Base-by-base conservation (phyloP, 1,284 basidiomycete species). In the Coniophora puteana region DNA sequence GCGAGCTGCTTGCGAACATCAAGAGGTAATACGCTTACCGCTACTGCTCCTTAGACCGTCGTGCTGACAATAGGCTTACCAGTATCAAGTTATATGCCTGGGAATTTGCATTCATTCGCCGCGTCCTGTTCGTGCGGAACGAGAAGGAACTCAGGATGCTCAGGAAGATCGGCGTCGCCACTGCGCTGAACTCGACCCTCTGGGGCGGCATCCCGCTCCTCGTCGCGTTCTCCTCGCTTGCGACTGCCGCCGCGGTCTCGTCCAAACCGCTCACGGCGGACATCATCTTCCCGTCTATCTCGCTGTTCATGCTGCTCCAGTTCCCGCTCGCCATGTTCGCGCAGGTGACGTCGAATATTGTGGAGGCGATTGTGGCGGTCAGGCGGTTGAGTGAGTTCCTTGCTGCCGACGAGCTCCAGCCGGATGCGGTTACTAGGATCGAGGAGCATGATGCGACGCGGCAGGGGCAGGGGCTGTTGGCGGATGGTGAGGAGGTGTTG, bases 231-330 rank as follows among this genome's bases (percentile, higher is more conserved):
- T 82, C 84, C 41, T 89, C 92, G 0, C 93, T 97, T 54, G 82
- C 89, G 8, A 77, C 84, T 1, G 93, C 91, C 29, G 85, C 90
- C 0, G 58, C 74, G 16, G 80, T 82, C 1, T 83, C 82, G 3
- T 65, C 76, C 3, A 72, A 61, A 33, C 90, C 93, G 2, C 66
- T 98, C 4, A 97, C 94, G 0, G 80, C 89, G 2, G 92, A 96
- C 54, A 71, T 93, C 47, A 93, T 97, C 52, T 98, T 98, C 75
- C 94, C 94, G 4, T 84, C 92, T 0, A 92, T 98, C 40, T 88
- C 91, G 0, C 70, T 98, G 28, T 98, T 97, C 69, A 87, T 91
- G 75, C 74, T 98, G 1, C 70, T 97, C 24, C 78, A 85, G 51
- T 89, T 96, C 69, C 93, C 94, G 17, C 71, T 97, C 25, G 86